Conservation (phyloP, 352 stramenopile genomes). For the Phytopythium oedochilum region DNA sequence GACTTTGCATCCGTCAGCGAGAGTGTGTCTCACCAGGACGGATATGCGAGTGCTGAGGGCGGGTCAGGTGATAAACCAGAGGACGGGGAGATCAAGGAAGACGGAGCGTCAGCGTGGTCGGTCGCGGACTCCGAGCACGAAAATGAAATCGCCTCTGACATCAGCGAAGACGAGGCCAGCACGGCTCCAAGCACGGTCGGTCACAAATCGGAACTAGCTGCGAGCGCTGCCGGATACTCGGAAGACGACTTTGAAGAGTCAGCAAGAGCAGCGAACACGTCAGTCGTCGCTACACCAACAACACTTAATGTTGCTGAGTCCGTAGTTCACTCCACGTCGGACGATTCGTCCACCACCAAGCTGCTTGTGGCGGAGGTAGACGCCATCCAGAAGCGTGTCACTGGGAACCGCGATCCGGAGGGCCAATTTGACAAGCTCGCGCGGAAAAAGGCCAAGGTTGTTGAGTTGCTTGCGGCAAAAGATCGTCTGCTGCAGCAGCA, state of each 20-base stretch:
- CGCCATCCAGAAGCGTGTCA: slow-evolving; percentile 4
- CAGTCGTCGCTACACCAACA: background rate
- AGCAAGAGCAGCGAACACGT: slow-evolving; percentile 3
- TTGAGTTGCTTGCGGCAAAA: slow-evolving; percentile 36
- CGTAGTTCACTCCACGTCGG: slow-evolving; percentile 21
- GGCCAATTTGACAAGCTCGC: slow-evolving; percentile 19
- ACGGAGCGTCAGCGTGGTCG: background rate
- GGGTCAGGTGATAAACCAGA: background rate
- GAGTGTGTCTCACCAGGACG: background rate
- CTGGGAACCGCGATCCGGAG: background rate
- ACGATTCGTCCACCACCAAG: slow-evolving; percentile 52
- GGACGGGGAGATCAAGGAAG: background rate
- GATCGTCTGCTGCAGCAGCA: slow-evolving; percentile 24
- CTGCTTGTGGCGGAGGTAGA: slow-evolving; percentile 30
- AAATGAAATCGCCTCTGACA: background rate
- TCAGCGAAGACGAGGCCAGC: background rate
- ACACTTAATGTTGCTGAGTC: background rate
- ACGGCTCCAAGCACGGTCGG: background rate
- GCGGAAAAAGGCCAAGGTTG: slow-evolving; percentile 37
- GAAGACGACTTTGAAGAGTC: slow-evolving; percentile 17
- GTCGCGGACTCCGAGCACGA: background rate
- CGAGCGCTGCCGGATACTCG: slow-evolving; percentile 8
- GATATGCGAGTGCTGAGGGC: background rate
- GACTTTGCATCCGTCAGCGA: slow-evolving; percentile 35
- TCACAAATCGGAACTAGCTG: background rate